Percentiles rank a stretch among this genome's conserved stretches.
Evolutionary conservation across 176 grass and related monocot genomes (phyloP).

Genomic region (Phoenix roebelenii): DNA sequence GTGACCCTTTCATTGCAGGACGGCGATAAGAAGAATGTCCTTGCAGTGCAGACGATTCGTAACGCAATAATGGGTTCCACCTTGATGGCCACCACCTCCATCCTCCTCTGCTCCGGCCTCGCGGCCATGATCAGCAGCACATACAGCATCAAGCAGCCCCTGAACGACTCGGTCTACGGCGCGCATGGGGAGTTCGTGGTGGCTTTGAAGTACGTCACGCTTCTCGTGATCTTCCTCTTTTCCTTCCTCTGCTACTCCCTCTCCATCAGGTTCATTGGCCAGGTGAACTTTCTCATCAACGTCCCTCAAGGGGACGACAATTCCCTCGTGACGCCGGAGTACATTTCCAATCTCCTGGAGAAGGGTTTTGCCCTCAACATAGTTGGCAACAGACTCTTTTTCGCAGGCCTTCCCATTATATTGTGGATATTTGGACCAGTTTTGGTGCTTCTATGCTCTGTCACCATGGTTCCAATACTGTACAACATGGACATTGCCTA

Average conservation of each 20-base stretch:
- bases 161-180: constrained; percentile 69
- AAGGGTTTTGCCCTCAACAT: constrained; percentile 51
- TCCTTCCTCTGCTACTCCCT: constrained; percentile 91
- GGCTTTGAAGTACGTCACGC: constrained; percentile 81
- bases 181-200: constrained; percentile 95
- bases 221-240: constrained; percentile 71
- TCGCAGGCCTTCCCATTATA: constrained; percentile 56
- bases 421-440: constrained; percentile 94
- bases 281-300: constrained; percentile 93
- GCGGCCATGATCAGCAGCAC: constrained; percentile 94
- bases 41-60: constrained; percentile 78
- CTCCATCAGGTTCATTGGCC: constrained; percentile 75
- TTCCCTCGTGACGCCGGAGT: constrained; percentile 16
- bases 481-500: constrained; percentile 64
- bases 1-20: constrained; percentile 24
- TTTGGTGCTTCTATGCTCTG: constrained; percentile 50
- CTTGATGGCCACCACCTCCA: constrained; percentile 82
- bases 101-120: constrained; percentile 87
- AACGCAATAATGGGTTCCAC: constrained; percentile 94
- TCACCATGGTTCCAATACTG: constrained; percentile 54
- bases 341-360: constrained; percentile 50
- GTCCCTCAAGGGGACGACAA: background rate
- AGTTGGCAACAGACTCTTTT: constrained; percentile 78
- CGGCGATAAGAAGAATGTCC: constrained; percentile 71
- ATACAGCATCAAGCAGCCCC: constrained; percentile 73